Percentiles rank a stretch among this genome's conserved stretches.
phyloP scores from a whole-genome alignment of 768 basidiomycete species.

The Cyathus striatus region DNA sequence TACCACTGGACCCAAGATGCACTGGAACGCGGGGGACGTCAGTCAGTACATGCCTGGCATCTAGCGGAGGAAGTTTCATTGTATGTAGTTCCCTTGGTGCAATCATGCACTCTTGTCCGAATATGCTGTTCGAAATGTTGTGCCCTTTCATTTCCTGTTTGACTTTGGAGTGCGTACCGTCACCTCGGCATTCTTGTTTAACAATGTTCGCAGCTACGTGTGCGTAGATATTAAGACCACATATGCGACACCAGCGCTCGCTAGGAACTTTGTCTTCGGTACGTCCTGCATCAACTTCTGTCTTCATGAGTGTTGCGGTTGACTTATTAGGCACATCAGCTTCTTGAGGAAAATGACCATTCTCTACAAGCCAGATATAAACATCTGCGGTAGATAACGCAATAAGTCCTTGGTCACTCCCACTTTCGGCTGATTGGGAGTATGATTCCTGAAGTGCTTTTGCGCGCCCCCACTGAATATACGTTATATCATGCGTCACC shows the following conservation, averaged over 20 bases:
- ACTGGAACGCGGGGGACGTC: neutral
- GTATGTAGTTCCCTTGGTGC: conserved; percentile 16
- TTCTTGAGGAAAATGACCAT: conserved; percentile 27
- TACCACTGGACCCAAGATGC: neutral
- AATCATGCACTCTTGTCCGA: conserved; percentile 13
- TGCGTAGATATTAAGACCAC: conserved; percentile 20
- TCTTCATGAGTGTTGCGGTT: no score
- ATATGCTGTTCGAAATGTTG: no score
- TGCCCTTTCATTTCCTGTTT: no score
- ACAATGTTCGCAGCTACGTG: conserved; percentile 13
- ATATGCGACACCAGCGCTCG: conserved; percentile 25
- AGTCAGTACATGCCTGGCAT: no score
- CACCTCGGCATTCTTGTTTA: conserved; percentile 16
- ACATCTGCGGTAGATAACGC: conserved; percentile 38
- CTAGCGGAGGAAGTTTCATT: conserved; percentile 22
- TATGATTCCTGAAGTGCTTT: conserved; percentile 40
- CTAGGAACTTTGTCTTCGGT: conserved; percentile 1
- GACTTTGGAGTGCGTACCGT: no score
- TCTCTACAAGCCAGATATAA: conserved; percentile 38
- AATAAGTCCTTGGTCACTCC: conserved; percentile 13
- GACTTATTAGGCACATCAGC: neutral
- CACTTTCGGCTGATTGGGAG: conserved; percentile 11
- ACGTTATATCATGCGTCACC: conserved; percentile 1
- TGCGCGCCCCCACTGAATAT: conserved; percentile 41
- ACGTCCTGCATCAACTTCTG: conserved; percentile 1